Conservation (phyloP, 1,139 yeast genomes). For the Hyphopichia wangnamkhiaoensis region DNA sequence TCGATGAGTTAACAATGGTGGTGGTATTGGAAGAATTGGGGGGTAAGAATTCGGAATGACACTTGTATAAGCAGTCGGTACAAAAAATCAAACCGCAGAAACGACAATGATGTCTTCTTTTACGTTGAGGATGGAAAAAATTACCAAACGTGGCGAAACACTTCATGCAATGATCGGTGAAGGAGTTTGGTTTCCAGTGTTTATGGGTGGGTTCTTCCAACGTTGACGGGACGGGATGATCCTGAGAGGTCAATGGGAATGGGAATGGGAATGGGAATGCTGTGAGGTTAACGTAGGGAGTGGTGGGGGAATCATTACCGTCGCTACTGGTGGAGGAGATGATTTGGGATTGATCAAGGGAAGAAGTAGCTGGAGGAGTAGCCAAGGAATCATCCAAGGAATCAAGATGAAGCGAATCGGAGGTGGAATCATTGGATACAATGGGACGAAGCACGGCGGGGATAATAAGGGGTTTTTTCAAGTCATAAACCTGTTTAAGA, state of each 20-base stretch:
- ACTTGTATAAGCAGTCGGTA: slow-evolving; percentile 31
- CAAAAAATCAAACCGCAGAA: slow-evolving; percentile 46
- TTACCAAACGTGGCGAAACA: slow-evolving; percentile 40
- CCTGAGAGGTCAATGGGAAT: neutral
- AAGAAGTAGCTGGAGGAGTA: slow-evolving; percentile 1
- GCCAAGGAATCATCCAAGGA: neutral
- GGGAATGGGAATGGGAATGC: slow-evolving; percentile 6
- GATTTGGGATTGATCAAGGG: neutral
- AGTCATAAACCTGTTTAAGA: slow-evolving; percentile 31
- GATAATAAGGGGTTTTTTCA: slow-evolving; percentile 40
- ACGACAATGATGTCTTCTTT: slow-evolving; percentile 45
- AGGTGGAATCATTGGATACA: slow-evolving; percentile 8
- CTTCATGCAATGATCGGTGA: slow-evolving; percentile 42
- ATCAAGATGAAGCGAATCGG: neutral
- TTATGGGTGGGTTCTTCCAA: slow-evolving; percentile 36
- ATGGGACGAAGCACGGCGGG: slow-evolving; percentile 47
- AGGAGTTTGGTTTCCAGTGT: slow-evolving; percentile 46
- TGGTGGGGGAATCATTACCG: slow-evolving; percentile 6
- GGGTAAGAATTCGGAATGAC: neutral
- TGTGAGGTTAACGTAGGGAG: slow-evolving; percentile 8
- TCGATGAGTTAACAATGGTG: neutral
- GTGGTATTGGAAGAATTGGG: slow-evolving; percentile 4
- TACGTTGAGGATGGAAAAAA: slow-evolving; percentile 26
- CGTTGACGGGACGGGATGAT: neutral
- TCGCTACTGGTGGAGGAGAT: neutral